Evolutionary conservation across 306 rosid genomes (phyloP).

Genomic region (Pueraria montana): DNA sequence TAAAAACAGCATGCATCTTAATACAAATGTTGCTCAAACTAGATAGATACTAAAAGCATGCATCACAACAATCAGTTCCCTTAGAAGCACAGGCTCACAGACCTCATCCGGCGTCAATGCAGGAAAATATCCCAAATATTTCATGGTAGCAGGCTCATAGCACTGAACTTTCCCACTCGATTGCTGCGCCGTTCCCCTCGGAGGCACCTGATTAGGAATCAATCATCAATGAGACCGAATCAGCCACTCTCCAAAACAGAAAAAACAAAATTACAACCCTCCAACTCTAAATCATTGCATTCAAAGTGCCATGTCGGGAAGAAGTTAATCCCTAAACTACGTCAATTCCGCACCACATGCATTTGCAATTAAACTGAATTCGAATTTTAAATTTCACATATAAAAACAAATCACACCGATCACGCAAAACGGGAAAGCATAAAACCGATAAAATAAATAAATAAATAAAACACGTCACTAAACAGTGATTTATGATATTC

Average conservation of each 20-base stretch:
- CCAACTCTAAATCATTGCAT: constrained; percentile 20
- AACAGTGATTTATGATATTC: neutral
- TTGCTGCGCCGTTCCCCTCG: constrained; percentile 81
- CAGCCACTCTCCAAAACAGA: constrained; percentile 25
- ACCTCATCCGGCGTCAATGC: constrained; percentile 84
- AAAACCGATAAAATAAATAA: neutral
- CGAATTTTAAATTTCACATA: neutral
- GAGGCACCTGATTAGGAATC: constrained; percentile 75
- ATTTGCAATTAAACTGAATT: neutral
- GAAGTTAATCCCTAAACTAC: constrained; percentile 4
- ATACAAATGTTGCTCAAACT: constrained; percentile 1
- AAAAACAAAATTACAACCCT: neutral
- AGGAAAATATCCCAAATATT: constrained; percentile 84
- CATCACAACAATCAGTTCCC: constrained; percentile 6
- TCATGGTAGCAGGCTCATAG: constrained; percentile 97
- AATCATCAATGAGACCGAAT: constrained; percentile 36
- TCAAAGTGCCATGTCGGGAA: neutral
- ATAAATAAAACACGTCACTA: neutral
- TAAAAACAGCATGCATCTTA: constrained; percentile 14
- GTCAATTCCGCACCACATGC: constrained; percentile 17
- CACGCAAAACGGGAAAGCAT: constrained; percentile 37
- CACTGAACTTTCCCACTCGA: constrained; percentile 81
- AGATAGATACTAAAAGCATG: constrained; percentile 10
- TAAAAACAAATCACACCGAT: constrained; percentile 34
- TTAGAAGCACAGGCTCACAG: constrained; percentile 47